Evolutionary conservation across 2,329 filamentous ascomycete genomes (phyloP).

Genomic region (Zymoseptoria brevis): DNA sequence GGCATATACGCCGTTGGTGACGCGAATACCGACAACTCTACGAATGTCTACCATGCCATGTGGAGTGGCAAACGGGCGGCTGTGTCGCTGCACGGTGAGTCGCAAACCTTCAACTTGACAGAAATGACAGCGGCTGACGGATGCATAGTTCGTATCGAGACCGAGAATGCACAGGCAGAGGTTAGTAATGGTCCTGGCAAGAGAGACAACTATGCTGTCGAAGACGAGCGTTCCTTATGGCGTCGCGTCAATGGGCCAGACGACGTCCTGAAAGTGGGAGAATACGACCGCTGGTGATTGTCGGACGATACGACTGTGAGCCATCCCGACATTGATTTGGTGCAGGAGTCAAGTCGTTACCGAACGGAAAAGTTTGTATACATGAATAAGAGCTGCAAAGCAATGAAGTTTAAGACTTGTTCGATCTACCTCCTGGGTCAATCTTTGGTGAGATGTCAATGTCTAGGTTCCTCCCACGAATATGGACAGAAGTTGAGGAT

Average conservation of each 20-base stretch:
- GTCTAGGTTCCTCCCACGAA: slow-evolving; percentile 37
- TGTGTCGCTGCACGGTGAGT: slow-evolving; percentile 9
- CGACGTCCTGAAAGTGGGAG: neutral
- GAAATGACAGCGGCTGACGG: neutral
- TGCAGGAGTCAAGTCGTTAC: neutral
- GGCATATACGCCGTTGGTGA: slow-evolving; percentile 11
- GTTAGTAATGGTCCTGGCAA: neutral
- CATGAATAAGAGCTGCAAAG: neutral
- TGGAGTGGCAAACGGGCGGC: slow-evolving; percentile 10
- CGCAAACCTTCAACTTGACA: neutral
- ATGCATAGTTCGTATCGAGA: neutral
- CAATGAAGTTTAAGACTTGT: neutral
- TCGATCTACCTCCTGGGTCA: neutral
- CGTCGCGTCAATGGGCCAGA: neutral
- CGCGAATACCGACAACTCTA: slow-evolving; percentile 8
- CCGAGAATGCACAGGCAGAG: neutral
- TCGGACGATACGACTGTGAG: neutral
- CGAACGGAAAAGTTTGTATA: neutral
- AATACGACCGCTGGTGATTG: neutral
- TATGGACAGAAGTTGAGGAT: slow-evolving; percentile 38
- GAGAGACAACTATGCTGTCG: too few relatives aligned
- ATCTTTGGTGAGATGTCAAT: neutral
- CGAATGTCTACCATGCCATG: slow-evolving; percentile 9
- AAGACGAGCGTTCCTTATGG: neutral
- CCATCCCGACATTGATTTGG: neutral